Evolutionary conservation across 1,284 basidiomycete genomes (phyloP).

Genomic region (Cerioporus squamosus): DNA sequence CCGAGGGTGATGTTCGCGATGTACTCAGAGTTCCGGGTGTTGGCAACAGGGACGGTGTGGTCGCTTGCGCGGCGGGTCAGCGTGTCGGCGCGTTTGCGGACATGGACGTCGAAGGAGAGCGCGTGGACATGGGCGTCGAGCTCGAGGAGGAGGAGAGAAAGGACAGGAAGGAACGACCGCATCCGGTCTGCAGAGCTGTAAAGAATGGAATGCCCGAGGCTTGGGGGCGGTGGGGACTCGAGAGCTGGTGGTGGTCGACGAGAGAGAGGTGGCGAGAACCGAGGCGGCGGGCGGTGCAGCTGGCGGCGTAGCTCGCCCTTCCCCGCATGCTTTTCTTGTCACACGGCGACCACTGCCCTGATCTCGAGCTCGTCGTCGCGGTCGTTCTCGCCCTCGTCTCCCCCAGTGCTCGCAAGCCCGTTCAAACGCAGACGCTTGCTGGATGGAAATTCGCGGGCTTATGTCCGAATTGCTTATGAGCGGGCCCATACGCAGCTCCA

Average conservation of each 20-base stretch:
- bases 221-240: conserved; percentile 13
- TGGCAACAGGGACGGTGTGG: conserved; percentile 21
- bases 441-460: neutral
- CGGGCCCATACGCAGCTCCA: neutral
- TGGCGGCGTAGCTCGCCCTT: conserved; percentile 1
- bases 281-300: conserved; percentile 6
- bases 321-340: neutral
- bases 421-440: neutral
- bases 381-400: neutral
- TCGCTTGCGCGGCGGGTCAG: conserved; percentile 18
- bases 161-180: conserved; percentile 51
- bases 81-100: conserved; percentile 32
- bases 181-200: conserved; percentile 35
- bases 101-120: conserved; percentile 52
- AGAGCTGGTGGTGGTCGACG: conserved; percentile 14
- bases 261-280: conserved; percentile 4
- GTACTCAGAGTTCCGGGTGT: conserved; percentile 43
- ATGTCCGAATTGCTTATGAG: too few species aligned
- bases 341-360: neutral
- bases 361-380: neutral
- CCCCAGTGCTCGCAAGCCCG: neutral
- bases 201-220: conserved; percentile 26
- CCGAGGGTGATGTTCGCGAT: conserved; percentile 43
- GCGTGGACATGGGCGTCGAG: conserved; percentile 42
- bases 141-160: conserved; percentile 46